Conservation (phyloP, 148 eudicot species). For the Bassia scoparia region DNA sequence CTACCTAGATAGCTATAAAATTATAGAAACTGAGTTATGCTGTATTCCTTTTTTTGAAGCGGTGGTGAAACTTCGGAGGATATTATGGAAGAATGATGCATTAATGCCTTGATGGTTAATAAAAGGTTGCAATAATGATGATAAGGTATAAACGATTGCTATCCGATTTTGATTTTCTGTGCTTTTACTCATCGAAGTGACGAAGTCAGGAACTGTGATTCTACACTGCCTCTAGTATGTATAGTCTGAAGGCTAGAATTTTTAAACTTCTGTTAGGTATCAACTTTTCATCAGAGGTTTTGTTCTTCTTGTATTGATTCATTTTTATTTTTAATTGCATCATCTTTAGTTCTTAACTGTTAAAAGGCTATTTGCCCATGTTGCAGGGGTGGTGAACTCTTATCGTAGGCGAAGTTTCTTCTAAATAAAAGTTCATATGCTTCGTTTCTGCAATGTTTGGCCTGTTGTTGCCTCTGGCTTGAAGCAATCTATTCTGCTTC, state of each 20-base stretch:
- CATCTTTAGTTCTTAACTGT: not conserved
- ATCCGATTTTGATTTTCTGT: not conserved
- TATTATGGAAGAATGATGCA: not conserved
- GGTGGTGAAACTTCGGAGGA: not conserved
- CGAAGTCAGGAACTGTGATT: not conserved
- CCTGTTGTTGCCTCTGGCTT: conserved; percentile 2
- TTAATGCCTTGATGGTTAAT: not conserved
- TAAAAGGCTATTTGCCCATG: not conserved
- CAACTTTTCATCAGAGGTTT: not conserved
- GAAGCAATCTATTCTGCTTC: not conserved
- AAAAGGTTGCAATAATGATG: not conserved
- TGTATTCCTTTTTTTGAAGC: not conserved
- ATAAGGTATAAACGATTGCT: conserved; percentile 6
- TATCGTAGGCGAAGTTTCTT: not conserved
- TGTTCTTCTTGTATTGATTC: not conserved
- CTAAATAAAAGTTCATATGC: not conserved
- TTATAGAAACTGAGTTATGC: not conserved
- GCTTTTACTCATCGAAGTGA: not conserved
- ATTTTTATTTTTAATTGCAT: not conserved
- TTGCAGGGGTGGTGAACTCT: not conserved
- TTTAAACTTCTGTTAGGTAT: not conserved
- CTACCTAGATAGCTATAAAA: not conserved
- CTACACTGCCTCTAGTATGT: not conserved
- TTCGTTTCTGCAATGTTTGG: not conserved
- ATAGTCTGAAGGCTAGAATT: not conserved